Evolutionary conservation across 2,329 filamentous ascomycete genomes (phyloP), one percentile per base, ranked within the genome.

Genomic region (Simplicillium sp.): DNA sequence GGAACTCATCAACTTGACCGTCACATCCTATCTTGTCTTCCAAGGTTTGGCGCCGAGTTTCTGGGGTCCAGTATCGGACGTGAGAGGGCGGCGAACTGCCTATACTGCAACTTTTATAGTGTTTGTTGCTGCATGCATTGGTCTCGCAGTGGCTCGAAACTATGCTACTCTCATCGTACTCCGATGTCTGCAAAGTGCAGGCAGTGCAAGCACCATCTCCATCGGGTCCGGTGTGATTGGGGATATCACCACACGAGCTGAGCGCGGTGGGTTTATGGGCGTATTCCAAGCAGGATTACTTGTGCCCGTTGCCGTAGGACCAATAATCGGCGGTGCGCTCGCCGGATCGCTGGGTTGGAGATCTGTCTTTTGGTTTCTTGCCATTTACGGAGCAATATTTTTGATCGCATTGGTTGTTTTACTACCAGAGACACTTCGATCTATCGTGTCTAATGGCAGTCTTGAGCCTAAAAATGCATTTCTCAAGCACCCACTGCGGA

Each of bases 251-350:
- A 76, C 73, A 0, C 66, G 67, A 2, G 65, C 67, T 0, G 76
- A 82, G 49, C 64, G 79, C 36, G 75, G 74, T 14, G 58, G 64
- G 7, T 73, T 71, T 50, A 69, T 79, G 47, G 74, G 66, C 33
- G 66, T 66, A 47, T 68, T 65, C 37, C 65, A 62, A 36, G 29
- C 51, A 3, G 56, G 55, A 7, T 29, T 43, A 20, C 50, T 59
- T 11, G 58, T 60, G 18, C 68, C 62, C 12, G 53, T 61, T 0
- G 57, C 60, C 7, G 41, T 65, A 3, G 61, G 69, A 0, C 74
- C 76, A 0, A 61, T 77, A 3, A 59, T 77, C 8, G 73, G 75
- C 7, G 75, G 73, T 3, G 49, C 73, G 3, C 52, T 79, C 3
- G 60, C 61, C 5, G 62, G 70, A 34, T 68, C 64, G 38, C 52